These are phyloP conservation scores for Exophiala bonariae DNA, from an alignment of 2,329 filamentous ascomycete genomes.

Conservation along the genomic window DNA sequence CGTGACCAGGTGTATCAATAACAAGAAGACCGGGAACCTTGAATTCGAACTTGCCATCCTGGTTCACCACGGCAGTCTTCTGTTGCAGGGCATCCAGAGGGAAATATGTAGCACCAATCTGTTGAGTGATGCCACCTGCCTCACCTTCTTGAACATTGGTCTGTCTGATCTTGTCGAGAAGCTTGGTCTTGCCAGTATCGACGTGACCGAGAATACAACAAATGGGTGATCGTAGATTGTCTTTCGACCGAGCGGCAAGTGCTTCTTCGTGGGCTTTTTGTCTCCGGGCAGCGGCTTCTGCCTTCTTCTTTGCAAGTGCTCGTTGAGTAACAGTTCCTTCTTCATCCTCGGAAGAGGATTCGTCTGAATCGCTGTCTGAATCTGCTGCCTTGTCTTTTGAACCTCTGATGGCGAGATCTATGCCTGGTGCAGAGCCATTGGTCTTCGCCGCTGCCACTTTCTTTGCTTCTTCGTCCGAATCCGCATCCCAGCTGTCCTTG, in stretches of 20 bases:
- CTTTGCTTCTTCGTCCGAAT: constrained; percentile 66
- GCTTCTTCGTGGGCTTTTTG: constrained; percentile 91
- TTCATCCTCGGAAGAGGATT: constrained; percentile 63
- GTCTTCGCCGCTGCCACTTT: constrained; percentile 4
- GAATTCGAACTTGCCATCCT: constrained; percentile 86
- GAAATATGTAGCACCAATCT: constrained; percentile 99
- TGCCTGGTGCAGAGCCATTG: constrained; percentile 9
- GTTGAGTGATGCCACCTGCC: constrained; percentile 98
- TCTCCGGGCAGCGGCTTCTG: constrained; percentile 82
- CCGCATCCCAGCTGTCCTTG: constrained; percentile 95
- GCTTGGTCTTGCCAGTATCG: constrained; percentile 99
- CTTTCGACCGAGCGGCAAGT: constrained; percentile 83
- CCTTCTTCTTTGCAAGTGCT: constrained; percentile 76
- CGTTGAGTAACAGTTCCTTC: constrained; percentile 71
- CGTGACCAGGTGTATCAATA: constrained; percentile 98
- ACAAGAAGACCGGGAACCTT: constrained; percentile 95
- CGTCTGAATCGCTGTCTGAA: constrained; percentile 58
- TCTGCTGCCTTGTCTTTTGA: constrained; percentile 30
- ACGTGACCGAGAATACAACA: constrained; percentile 99
- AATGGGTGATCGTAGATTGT: constrained; percentile 94
- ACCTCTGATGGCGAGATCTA: constrained; percentile 7
- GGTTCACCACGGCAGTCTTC: constrained; percentile 93
- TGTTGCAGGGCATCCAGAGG: constrained; percentile 87
- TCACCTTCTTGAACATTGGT: constrained; percentile 99
- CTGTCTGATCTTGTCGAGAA: constrained; percentile 96